Evolutionary conservation across 148 eudicot genomes (phyloP).

Genomic region (Talinum fruticosum): DNA sequence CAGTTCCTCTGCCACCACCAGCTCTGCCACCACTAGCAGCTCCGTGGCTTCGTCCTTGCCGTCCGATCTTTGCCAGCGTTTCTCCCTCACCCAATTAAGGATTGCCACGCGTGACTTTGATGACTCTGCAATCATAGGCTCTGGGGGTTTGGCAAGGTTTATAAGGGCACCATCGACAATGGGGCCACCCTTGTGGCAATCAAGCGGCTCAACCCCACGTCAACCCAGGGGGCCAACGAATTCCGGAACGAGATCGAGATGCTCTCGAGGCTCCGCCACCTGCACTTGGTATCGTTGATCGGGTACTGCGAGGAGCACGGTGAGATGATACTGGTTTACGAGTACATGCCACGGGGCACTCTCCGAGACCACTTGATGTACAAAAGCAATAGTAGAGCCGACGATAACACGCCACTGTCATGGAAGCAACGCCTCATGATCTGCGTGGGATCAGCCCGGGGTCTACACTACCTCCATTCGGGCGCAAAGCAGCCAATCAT

Average conservation of each 20-base stretch:
- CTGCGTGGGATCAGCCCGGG: conserved; percentile 28
- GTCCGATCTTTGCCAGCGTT: conserved; percentile 18
- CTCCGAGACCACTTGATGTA: conserved; percentile 29
- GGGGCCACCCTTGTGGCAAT: conserved; percentile 28
- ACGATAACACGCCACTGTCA: conserved; percentile 2
- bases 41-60: conserved; percentile 9
- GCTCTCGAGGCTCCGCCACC: conserved; percentile 23
- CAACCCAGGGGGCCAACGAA: conserved; percentile 27
- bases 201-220: conserved; percentile 23
- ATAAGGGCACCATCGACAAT: conserved; percentile 23
- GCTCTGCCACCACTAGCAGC: background rate
- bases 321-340: conserved; percentile 29
- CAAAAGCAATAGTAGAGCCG: background rate
- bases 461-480: conserved; percentile 25
- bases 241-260: conserved; percentile 32
- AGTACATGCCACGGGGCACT: conserved; percentile 27
- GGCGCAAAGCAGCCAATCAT: conserved; percentile 22
- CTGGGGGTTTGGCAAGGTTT: conserved; percentile 37
- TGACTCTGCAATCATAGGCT: conserved; percentile 21
- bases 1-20: background rate
- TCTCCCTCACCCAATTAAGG: conserved; percentile 23
- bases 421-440: conserved; percentile 33
- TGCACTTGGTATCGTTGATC: conserved; percentile 25
- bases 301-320: conserved; percentile 25
- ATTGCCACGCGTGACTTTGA: conserved; percentile 30